phyloP scores from a whole-genome alignment of 106 monocot species.

The Dendrobium officinale region DNA sequence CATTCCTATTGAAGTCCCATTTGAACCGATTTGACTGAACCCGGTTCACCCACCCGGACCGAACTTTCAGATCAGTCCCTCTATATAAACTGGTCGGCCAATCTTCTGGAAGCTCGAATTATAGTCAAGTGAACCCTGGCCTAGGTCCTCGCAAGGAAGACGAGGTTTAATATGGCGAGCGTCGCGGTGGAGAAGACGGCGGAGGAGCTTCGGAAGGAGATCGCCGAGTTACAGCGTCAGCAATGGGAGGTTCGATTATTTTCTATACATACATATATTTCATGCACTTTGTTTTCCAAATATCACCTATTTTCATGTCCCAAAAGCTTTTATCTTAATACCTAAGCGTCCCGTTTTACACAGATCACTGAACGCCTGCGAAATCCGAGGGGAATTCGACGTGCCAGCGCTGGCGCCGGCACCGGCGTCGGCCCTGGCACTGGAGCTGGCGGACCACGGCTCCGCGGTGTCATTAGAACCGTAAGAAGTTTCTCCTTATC shows the following conservation, averaged over 20 bases:
- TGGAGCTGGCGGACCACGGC: slow-evolving; percentile 17
- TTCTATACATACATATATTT: slow-evolving; percentile 1
- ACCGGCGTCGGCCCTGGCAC: slow-evolving; percentile 12
- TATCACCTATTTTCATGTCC: neutral
- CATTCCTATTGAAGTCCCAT: no score
- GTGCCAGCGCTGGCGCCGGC: slow-evolving; percentile 32
- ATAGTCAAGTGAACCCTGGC: no score
- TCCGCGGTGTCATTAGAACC: slow-evolving; percentile 50
- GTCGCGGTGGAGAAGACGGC: slow-evolving; percentile 74
- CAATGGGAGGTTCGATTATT: slow-evolving; percentile 67
- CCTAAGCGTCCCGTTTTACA: neutral
- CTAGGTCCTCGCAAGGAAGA: no score
- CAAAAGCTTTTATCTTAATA: neutral
- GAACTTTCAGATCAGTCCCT: no score
- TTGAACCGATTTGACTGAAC: no score
- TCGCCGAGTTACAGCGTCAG: slow-evolving; percentile 92
- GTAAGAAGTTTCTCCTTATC: slow-evolving; percentile 29
- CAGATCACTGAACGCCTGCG: slow-evolving; percentile 90
- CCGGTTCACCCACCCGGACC: no score
- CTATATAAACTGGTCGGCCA: no score
- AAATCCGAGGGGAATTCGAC: slow-evolving; percentile 83
- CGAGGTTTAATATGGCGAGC: slow-evolving; percentile 21
- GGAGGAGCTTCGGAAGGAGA: slow-evolving; percentile 87
- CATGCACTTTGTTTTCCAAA: neutral
- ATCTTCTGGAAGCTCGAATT: no score